Conservation (phyloP, 768 basidiomycete genomes). For the Agaricus bisporus region DNA sequence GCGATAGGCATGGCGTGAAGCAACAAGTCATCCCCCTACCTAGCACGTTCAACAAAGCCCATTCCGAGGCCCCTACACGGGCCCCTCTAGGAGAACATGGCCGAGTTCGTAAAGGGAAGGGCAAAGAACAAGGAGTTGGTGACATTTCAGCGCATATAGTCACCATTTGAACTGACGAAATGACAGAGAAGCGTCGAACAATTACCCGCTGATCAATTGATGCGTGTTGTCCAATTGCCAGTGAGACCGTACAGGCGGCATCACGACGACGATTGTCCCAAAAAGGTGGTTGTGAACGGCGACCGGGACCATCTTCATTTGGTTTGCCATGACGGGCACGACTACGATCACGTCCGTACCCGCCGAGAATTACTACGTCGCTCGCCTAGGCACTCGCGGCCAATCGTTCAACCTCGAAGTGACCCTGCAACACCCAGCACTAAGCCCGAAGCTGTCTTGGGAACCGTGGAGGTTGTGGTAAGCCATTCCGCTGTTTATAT, state of each 20-base stretch:
- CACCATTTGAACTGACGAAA: background rate
- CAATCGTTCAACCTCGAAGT: background rate
- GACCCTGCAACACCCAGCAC: background rate
- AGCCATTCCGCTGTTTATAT: background rate
- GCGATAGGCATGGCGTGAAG: background rate
- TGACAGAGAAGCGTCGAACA: background rate
- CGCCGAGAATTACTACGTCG: background rate
- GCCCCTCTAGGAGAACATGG: background rate
- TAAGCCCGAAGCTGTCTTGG: background rate
- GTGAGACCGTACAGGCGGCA: background rate
- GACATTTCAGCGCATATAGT: background rate
- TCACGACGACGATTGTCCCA: conserved; percentile 1
- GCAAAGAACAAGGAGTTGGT: background rate
- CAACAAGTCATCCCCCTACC: conserved; percentile 3
- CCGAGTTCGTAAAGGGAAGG: background rate
- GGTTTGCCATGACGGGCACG: background rate
- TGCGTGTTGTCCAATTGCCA: background rate
- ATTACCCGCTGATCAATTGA: background rate
- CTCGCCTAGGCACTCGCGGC: conserved; percentile 3
- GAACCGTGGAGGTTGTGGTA: background rate
- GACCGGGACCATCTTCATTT: background rate
- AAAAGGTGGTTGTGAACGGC: background rate
- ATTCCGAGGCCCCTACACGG: background rate
- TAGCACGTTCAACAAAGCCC: background rate
- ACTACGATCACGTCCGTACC: background rate